These are phyloP conservation scores for Dentipellis sp. DNA, from an alignment of 768 basidiomycete species.

Conservation along the genomic window DNA sequence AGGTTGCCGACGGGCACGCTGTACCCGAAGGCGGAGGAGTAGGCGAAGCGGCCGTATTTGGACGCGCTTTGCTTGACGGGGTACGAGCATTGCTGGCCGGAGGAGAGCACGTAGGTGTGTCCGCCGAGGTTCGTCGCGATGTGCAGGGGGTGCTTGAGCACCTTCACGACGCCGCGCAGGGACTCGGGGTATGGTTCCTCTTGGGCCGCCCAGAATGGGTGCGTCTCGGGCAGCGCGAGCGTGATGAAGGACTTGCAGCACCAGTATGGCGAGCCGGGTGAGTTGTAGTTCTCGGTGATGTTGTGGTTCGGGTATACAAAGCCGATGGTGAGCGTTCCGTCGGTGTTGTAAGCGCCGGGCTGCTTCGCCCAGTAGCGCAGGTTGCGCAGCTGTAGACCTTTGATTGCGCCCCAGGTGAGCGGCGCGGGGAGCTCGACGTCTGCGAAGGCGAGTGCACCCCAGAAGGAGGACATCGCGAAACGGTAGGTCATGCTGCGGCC, in stretches of 20 bases:
- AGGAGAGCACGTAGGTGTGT: conserved; percentile 65
- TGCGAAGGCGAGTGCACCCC: conserved; percentile 66
- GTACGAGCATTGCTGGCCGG: conserved; percentile 74
- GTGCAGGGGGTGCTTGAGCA: conserved; percentile 55
- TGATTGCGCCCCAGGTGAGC: conserved; percentile 65
- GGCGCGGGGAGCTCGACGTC: conserved; percentile 61
- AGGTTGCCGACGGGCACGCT: conserved; percentile 54
- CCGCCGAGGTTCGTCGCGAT: conserved; percentile 53
- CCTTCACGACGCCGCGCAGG: conserved; percentile 37
- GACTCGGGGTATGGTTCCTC: conserved; percentile 56
- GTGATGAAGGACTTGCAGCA: conserved; percentile 70
- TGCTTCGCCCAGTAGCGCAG: conserved; percentile 64
- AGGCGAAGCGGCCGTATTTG: conserved; percentile 73
- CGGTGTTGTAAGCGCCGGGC: conserved; percentile 48
- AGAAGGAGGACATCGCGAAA: conserved; percentile 77
- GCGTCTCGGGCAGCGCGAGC: conserved; percentile 51
- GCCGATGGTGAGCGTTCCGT: conserved; percentile 67
- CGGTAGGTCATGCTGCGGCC: conserved; percentile 71
- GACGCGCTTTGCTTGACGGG: conserved; percentile 70
- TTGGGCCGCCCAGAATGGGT: conserved; percentile 64
- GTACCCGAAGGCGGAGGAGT: conserved; percentile 73
- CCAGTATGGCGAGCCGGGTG: conserved; percentile 74
- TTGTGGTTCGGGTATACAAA: conserved; percentile 64
- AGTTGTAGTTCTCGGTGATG: conserved; percentile 76
- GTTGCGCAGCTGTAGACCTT: conserved; percentile 65